Base-by-base conservation (phyloP, 148 eudicot species). In the Agrostemma githago region DNA sequence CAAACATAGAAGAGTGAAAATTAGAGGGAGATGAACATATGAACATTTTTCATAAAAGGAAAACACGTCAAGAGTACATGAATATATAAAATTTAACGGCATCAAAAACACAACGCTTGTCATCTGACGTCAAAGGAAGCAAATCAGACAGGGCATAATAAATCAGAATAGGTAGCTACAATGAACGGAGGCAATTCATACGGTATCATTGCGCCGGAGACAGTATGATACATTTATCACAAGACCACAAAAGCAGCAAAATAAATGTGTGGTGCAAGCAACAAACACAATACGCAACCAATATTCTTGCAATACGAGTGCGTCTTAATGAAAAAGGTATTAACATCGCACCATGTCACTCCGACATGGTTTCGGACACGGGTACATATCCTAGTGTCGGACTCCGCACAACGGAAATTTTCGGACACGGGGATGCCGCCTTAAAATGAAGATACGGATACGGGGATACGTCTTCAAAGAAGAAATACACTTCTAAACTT, bases 1-100 rank as follows among this genome's bases (percentile, higher is more conserved):
- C 72, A 80, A 61, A 72, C 21, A 72, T 34, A 9, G 38, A 44
- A 71, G 44, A 26, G 16, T 48, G 34, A 12, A 37, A 62, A 66
- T 26, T 53, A 60, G 17, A 38, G 26, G 34, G 39, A 51, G 16
- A 51, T 21, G 71, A 9, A 41, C 59, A 15, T 5, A 4, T 34
- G 12, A 4, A 34, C 11, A 20, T 62, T 62, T 62, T 62, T 38
- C 63, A 53, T 12, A 11, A 51, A 4, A 73, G 42, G 51, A 44
- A 17, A 79, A 42, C 68, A 69, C 8, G 73, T 21, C 53, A 17
- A 53, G 21, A 62, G 37, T 19, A 64, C 38, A 57, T 14, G 12
- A 6, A 16, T 68, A 10, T 61, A 64, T 17, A 26, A 11, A 62
- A 9, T 48, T 7, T 54, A 12, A 61, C 39, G 38, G 39, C 8